Evolutionary conservation across 495 filamentous ascomycete genomes (phyloP).

Genomic region (Rhizodiscina lignyota): DNA sequence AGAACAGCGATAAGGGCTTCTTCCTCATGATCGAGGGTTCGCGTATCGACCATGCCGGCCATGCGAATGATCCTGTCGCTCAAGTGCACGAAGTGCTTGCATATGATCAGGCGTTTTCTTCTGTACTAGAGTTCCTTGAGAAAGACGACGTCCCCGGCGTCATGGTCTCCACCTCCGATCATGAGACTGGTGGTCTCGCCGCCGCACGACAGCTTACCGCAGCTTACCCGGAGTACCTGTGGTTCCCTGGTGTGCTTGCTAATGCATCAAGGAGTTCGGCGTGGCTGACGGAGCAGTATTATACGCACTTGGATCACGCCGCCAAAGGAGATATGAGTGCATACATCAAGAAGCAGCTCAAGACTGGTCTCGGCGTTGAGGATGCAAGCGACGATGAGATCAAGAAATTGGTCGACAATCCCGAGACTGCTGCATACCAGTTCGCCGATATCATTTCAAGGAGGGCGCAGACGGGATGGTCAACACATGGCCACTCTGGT

Average conservation of each 20-base stretch:
- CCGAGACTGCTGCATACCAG: constrained; percentile 32
- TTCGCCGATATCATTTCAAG: constrained; percentile 76
- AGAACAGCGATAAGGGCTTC: constrained; percentile 78
- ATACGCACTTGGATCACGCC: constrained; percentile 30
- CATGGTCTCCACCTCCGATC: constrained; percentile 78
- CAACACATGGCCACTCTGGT: constrained; percentile 66
- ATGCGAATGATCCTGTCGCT: constrained; percentile 86
- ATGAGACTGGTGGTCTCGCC: constrained; percentile 83
- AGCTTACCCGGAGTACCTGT: constrained; percentile 62
- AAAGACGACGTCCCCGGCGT: constrained; percentile 56
- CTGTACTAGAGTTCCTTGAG: constrained; percentile 71
- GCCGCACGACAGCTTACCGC: constrained; percentile 56
- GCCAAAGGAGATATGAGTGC: constrained; percentile 11
- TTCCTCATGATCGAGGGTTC: constrained; percentile 97
- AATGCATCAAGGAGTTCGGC: constrained; percentile 69
- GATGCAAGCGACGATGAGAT: constrained; percentile 63
- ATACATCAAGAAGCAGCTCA: constrained; percentile 49
- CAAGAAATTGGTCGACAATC: constrained; percentile 38
- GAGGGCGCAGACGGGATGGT: constrained; percentile 83
- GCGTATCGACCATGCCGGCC: constrained; percentile 90
- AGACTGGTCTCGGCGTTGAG: constrained; percentile 52
- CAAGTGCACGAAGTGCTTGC: constrained; percentile 90
- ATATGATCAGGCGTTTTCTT: constrained; percentile 73
- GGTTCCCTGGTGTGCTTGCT: constrained; percentile 68
- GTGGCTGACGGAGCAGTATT: constrained; percentile 42